These are phyloP conservation scores for Pythium angustatum DNA, from an alignment of 352 stramenopile species.

Conservation along the genomic window DNA sequence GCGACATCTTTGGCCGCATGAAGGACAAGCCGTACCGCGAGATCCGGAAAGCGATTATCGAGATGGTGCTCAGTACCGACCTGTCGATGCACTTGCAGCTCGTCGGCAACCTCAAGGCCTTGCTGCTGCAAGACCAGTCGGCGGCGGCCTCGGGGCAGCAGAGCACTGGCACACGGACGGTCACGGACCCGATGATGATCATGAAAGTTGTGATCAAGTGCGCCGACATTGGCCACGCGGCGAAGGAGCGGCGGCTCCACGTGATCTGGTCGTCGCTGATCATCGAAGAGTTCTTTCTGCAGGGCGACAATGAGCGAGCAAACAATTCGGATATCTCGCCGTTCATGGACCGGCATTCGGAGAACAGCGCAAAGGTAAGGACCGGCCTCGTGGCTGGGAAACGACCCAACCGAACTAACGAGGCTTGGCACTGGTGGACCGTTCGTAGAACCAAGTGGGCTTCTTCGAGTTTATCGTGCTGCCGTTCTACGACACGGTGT, in stretches of 20 bases:
- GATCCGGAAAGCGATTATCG: slow-evolving; percentile 83
- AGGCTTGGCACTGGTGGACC: no score
- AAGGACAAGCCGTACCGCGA: slow-evolving; percentile 77
- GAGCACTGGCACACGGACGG: slow-evolving; percentile 20
- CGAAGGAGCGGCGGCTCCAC: slow-evolving; percentile 82
- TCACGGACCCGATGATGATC: slow-evolving; percentile 84
- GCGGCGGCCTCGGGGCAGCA: background rate
- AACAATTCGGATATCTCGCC: slow-evolving; percentile 88
- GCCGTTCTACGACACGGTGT: slow-evolving; percentile 67
- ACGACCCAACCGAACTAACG: no score
- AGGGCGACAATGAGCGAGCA: slow-evolving; percentile 93
- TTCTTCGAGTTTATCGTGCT: slow-evolving; percentile 76
- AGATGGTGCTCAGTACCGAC: slow-evolving; percentile 89
- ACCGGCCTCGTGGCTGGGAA: no score
- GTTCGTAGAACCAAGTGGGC: slow-evolving; percentile 83
- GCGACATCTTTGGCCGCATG: slow-evolving; percentile 81
- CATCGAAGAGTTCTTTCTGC: slow-evolving; percentile 94
- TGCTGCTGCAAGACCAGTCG: slow-evolving; percentile 68
- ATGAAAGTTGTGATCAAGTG: slow-evolving; percentile 90
- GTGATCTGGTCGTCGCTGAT: slow-evolving; percentile 92
- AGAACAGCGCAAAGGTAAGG: slow-evolving; percentile 85
- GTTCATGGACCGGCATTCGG: slow-evolving; percentile 91
- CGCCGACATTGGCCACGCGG: slow-evolving; percentile 92
- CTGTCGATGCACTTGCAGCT: slow-evolving; percentile 82
- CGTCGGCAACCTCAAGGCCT: slow-evolving; percentile 72